Evolutionary conservation across 2,329 filamentous ascomycete species (phyloP).

Genomic region (Tolypocladium pustulatum): DNA sequence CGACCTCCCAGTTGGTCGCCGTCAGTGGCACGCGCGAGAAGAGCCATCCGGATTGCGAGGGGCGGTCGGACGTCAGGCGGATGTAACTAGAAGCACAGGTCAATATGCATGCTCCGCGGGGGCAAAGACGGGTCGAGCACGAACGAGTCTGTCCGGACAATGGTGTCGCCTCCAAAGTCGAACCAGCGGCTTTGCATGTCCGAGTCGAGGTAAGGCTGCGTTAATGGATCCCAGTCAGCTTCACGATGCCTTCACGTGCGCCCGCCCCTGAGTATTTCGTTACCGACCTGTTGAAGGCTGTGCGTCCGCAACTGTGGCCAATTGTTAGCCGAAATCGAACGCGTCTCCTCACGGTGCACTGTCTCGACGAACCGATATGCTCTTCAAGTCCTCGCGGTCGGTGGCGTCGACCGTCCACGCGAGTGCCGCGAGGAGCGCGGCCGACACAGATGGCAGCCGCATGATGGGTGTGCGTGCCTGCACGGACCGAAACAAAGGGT

Average conservation of each 20-base stretch:
- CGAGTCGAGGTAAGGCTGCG: slow-evolving; percentile 87
- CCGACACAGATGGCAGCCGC: slow-evolving; percentile 36
- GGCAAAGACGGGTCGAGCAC: slow-evolving; percentile 13
- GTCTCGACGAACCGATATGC: slow-evolving; percentile 33
- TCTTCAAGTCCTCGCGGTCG: slow-evolving; percentile 39
- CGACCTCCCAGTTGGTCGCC: slow-evolving; percentile 97
- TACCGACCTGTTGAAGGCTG: slow-evolving; percentile 65
- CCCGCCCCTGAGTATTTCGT: slow-evolving; percentile 1
- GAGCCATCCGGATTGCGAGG: slow-evolving; percentile 85
- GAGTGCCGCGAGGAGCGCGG: slow-evolving; percentile 37
- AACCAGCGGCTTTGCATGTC: slow-evolving; percentile 99
- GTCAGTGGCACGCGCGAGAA: slow-evolving; percentile 91
- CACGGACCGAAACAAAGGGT: not conserved
- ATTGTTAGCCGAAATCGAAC: not conserved
- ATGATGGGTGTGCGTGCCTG: slow-evolving; percentile 21
- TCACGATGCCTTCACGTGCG: not conserved
- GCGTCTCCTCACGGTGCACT: not conserved
- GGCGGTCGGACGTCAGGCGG: slow-evolving; percentile 80
- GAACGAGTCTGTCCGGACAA: slow-evolving; percentile 64
- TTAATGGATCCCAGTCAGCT: slow-evolving; percentile 5
- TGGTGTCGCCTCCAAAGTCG: slow-evolving; percentile 93
- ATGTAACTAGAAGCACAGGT: slow-evolving; percentile 59
- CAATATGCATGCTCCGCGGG: not conserved
- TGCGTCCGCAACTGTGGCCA: slow-evolving; percentile 67
- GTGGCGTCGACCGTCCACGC: slow-evolving; percentile 39